These are phyloP conservation scores for Misopates orontium DNA, from an alignment of 257 asterid species.

Conservation along the genomic window DNA sequence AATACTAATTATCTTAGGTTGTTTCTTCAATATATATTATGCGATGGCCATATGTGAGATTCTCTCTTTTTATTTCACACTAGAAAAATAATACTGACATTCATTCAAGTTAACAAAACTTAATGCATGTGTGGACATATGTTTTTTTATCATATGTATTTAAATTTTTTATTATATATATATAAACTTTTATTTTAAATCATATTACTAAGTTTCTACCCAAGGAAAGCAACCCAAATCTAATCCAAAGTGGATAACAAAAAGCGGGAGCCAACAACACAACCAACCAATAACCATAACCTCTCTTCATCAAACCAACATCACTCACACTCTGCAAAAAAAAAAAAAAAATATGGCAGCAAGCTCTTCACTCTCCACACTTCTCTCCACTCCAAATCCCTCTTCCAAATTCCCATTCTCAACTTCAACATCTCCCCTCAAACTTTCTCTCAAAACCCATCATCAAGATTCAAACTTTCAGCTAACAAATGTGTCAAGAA, in stretches of 20 bases:
- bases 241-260: conserved; percentile 31
- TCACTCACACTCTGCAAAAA: conserved; percentile 10
- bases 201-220: too few relatives aligned
- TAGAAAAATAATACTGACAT: too few relatives aligned
- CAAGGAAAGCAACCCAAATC: conserved; percentile 20
- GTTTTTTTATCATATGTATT: too few relatives aligned
- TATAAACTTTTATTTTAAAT: too few relatives aligned
- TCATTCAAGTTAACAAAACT: too few relatives aligned
- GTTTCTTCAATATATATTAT: too few relatives aligned
- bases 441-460: conserved; percentile 27
- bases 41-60: too few relatives aligned
- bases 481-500: conserved; percentile 42
- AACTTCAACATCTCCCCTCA: conserved; percentile 25
- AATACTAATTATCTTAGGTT: too few relatives aligned
- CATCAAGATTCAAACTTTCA: conserved; percentile 28
- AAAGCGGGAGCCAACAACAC: conserved; percentile 6
- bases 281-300: background rate
- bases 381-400: conserved; percentile 35
- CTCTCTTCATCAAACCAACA: background rate
- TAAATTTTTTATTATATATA: too few relatives aligned
- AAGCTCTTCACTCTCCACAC: conserved; percentile 33
- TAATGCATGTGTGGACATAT: too few relatives aligned
- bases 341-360: conserved; percentile 45
- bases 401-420: conserved; percentile 36
- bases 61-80: too few relatives aligned